phyloP scores from a whole-genome alignment of 768 basidiomycete species.

The Lentinula guzmanii region DNA sequence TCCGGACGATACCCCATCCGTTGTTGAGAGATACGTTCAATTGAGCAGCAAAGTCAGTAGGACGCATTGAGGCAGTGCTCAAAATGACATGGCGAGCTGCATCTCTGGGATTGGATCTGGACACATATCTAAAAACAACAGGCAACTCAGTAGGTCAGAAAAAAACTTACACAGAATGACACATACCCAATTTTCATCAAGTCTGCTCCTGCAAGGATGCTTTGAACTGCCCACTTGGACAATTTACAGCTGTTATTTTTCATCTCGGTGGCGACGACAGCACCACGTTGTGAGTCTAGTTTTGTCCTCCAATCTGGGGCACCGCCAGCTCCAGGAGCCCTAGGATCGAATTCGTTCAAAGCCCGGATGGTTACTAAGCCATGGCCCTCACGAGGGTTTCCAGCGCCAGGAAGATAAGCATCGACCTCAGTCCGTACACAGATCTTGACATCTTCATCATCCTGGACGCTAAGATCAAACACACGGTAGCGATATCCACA shows the following conservation, averaged over 20 bases:
- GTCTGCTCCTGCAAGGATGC: slow-evolving; percentile 91
- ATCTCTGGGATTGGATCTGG: slow-evolving; percentile 89
- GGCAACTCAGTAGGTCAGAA: not conserved
- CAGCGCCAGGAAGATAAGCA: slow-evolving; percentile 64
- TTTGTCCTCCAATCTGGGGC: slow-evolving; percentile 99
- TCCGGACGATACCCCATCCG: slow-evolving; percentile 98
- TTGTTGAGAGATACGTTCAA: slow-evolving; percentile 93
- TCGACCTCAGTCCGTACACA: slow-evolving; percentile 97
- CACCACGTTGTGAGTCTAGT: slow-evolving; percentile 92
- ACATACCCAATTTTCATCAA: slow-evolving; percentile 94
- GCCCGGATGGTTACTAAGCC: slow-evolving; percentile 89
- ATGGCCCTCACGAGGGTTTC: slow-evolving; percentile 61
- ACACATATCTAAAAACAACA: slow-evolving; percentile 69
- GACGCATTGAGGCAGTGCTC: slow-evolving; percentile 91
- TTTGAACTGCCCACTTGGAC: slow-evolving; percentile 96
- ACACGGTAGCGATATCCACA: slow-evolving; percentile 96
- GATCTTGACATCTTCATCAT: slow-evolving; percentile 87
- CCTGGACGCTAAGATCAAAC: slow-evolving; percentile 86
- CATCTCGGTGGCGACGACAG: slow-evolving; percentile 99
- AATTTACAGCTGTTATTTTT: slow-evolving; percentile 99
- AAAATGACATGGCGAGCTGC: slow-evolving; percentile 94
- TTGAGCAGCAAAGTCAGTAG: slow-evolving; percentile 89
- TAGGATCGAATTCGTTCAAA: slow-evolving; percentile 93
- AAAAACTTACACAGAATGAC: not conserved
- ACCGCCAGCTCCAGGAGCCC: slow-evolving; percentile 84